Percentiles rank a stretch among this genome's conserved stretches.
Evolutionary conservation across 768 basidiomycete species (phyloP).

Genomic region (Gelatoporia subvermispora): DNA sequence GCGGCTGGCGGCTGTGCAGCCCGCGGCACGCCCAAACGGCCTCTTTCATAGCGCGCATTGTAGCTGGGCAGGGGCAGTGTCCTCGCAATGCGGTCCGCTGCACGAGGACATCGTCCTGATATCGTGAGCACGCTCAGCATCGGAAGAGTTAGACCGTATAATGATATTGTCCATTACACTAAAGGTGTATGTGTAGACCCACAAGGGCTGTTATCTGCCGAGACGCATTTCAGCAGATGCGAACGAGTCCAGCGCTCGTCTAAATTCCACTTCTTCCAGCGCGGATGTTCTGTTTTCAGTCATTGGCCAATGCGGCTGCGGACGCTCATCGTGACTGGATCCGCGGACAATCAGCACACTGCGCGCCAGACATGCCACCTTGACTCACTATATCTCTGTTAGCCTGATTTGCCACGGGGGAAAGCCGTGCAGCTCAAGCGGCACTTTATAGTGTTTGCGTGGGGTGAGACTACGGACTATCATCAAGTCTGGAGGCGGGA

Average conservation of each 20-base stretch:
- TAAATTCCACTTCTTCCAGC: conserved; percentile 46
- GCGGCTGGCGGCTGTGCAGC: no score
- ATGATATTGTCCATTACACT: no score
- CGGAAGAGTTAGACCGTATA: no score
- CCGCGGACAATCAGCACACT: background rate
- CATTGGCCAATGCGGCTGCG: conserved; percentile 6
- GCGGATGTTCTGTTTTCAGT: background rate
- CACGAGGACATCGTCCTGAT: no score
- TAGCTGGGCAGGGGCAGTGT: no score
- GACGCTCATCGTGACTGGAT: conserved; percentile 17
- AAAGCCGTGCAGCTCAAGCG: conserved; percentile 68
- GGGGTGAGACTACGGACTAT: conserved; percentile 59
- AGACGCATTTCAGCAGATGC: conserved; percentile 72
- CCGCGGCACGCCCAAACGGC: no score
- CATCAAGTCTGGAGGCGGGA: conserved; percentile 72
- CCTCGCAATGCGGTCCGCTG: no score
- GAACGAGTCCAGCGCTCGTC: conserved; percentile 71
- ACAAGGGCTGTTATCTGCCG: conserved; percentile 39
- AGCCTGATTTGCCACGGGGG: conserved; percentile 85
- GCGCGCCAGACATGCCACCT: background rate
- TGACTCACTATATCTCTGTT: conserved; percentile 72
- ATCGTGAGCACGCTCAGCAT: no score
- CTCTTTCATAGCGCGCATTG: no score
- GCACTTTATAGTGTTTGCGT: conserved; percentile 30
- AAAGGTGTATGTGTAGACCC: no score